These are phyloP conservation scores for Protomyces arabidopsidicola DNA, from an alignment of 1,139 yeast genomes.

Conservation along the genomic window DNA sequence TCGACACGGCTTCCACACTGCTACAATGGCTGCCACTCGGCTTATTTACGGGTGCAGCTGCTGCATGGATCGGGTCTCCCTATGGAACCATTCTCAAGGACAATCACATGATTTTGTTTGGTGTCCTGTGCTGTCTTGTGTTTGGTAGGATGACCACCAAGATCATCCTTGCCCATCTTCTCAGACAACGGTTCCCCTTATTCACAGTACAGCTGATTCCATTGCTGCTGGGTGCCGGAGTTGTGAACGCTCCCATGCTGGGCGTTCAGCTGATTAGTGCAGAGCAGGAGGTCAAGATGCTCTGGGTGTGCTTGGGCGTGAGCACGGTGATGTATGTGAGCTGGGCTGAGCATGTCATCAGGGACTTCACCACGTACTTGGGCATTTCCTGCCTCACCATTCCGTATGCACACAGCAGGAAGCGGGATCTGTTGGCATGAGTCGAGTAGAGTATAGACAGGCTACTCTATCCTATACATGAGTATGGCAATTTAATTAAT, in stretches of 20 bases:
- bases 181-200: slow-evolving; percentile 61
- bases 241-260: slow-evolving; percentile 35
- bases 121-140: slow-evolving; percentile 58
- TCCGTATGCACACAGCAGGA: background rate
- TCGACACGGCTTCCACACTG: slow-evolving; percentile 37
- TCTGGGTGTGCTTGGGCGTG: slow-evolving; percentile 39
- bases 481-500: too few species aligned
- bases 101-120: slow-evolving; percentile 55
- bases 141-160: slow-evolving; percentile 61
- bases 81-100: slow-evolving; percentile 40
- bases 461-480: background rate
- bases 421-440: background rate
- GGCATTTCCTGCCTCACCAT: slow-evolving; percentile 44
- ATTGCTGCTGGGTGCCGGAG: slow-evolving; percentile 39
- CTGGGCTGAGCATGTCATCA: slow-evolving; percentile 41
- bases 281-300: slow-evolving; percentile 37
- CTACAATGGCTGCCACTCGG: slow-evolving; percentile 39
- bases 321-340: slow-evolving; percentile 39
- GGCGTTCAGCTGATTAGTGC: slow-evolving; percentile 5
- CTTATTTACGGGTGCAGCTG: slow-evolving; percentile 36
- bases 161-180: slow-evolving; percentile 63
- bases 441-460: background rate
- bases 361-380: slow-evolving; percentile 40
- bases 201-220: slow-evolving; percentile 42
- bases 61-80: slow-evolving; percentile 42